These are phyloP conservation scores for Arabidopsis thaliana DNA, from an alignment of 345 rosid genomes.

Conservation along the genomic window DNA sequence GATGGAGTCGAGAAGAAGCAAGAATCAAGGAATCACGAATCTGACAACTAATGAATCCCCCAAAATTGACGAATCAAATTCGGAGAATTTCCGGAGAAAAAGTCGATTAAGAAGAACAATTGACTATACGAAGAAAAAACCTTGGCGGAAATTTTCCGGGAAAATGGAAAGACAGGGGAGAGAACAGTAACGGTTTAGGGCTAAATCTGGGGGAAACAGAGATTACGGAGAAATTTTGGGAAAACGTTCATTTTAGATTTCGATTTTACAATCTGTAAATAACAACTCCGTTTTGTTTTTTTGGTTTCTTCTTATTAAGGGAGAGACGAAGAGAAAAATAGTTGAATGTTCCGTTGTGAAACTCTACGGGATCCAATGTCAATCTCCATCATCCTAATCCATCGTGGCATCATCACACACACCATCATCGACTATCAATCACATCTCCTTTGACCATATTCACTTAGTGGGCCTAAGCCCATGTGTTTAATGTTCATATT, in stretches of 20 bases:
- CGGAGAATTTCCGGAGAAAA: constrained; percentile 11
- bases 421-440: background rate
- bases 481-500: background rate
- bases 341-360: constrained; percentile 20
- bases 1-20: constrained; percentile 33
- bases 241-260: background rate
- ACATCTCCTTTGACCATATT: background rate
- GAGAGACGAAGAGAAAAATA: background rate
- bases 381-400: constrained; percentile 13
- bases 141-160: constrained; percentile 31
- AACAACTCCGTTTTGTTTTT: background rate
- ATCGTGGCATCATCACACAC: constrained; percentile 4
- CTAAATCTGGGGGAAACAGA: constrained; percentile 38
- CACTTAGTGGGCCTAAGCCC: background rate
- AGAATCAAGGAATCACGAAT: constrained; percentile 37
- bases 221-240: constrained; percentile 21
- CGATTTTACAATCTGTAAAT: constrained; percentile 39
- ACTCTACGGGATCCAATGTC: constrained; percentile 30
- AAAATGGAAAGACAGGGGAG: constrained; percentile 30
- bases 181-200: constrained; percentile 42
- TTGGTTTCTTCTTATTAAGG: no score
- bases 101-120: background rate
- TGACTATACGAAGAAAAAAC: constrained; percentile 6
- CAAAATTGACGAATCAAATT: constrained; percentile 29
- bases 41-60: constrained; percentile 19